Evolutionary conservation across 2,329 filamentous ascomycete species (phyloP).

Genomic region (Scolecobasidium constrictum): DNA sequence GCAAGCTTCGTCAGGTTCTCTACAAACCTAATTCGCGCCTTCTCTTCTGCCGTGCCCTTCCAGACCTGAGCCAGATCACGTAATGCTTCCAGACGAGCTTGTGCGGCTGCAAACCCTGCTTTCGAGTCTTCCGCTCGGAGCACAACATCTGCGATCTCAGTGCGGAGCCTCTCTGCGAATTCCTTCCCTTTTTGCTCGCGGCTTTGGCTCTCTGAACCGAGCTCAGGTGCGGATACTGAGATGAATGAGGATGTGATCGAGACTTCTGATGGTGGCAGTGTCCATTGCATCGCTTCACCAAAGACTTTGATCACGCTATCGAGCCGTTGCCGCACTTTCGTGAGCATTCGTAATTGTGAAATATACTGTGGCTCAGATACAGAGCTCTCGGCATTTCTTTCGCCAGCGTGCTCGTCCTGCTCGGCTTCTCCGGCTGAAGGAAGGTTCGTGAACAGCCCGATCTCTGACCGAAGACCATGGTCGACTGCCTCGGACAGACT

Average conservation of each 20-base stretch:
- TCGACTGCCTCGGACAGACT: constrained; percentile 69
- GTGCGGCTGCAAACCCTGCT: constrained; percentile 62
- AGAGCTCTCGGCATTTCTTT: background rate
- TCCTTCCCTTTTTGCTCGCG: constrained; percentile 82
- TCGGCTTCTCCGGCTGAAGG: constrained; percentile 9
- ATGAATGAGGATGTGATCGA: constrained; percentile 78
- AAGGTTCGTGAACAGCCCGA: constrained; percentile 28
- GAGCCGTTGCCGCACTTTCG: constrained; percentile 69
- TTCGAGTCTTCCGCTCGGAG: constrained; percentile 37
- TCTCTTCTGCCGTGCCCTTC: constrained; percentile 94
- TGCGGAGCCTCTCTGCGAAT: constrained; percentile 57
- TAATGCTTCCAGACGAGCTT: constrained; percentile 62
- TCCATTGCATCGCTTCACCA: constrained; percentile 92
- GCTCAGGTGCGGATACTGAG: constrained; percentile 77
- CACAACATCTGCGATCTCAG: constrained; percentile 62
- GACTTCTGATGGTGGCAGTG: constrained; percentile 76
- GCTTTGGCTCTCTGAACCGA: constrained; percentile 50
- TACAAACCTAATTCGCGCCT: constrained; percentile 68
- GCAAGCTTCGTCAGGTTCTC: constrained; percentile 72
- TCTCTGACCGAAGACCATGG: constrained; percentile 60
- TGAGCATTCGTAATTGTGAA: constrained; percentile 68
- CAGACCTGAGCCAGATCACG: constrained; percentile 70
- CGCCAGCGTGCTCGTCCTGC: constrained; percentile 7
- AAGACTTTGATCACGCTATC: constrained; percentile 86
- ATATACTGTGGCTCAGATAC: constrained; percentile 54